Evolutionary conservation across 805 yeast species (phyloP), one percentile per base, ranked within the genome.

Genomic region (Hanseniaspora thailandica): DNA sequence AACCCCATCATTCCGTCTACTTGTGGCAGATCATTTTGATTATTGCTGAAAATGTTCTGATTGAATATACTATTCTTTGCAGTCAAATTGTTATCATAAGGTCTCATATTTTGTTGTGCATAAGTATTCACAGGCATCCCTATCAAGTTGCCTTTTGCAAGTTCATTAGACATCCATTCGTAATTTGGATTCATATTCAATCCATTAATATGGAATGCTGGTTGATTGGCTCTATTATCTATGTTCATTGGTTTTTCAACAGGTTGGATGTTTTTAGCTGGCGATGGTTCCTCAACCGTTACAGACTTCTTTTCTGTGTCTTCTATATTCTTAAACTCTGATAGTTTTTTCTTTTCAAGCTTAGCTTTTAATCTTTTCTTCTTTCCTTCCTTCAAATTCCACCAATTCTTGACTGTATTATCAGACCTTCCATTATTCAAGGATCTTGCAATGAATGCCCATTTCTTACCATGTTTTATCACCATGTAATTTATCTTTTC

Each of bases 361-460:
- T 40, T 45, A 6, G 47, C 52, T 9, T 19, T 30, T 15, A 30
- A 8, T 58, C 87, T 70, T 61, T 93, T 76, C 56, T 95, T 71
- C 56, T 94, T 73, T 64, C 85, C 86, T 13, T 94, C 90, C 8
- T 95, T 94, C 4, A 96, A 95, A 63, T 86, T 86, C 96, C 96
- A 87, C 96, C 96, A 88, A 68, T 88, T 88, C 64, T 58, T 58
- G 15, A 58, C 52, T 20, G 58, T 56, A 36, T 58, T 87, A 66
- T 87, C 96, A n/a, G 84, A 76, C 51, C 96, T 72, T 2, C 96
- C 95, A 57, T 84, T 82, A 20, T 55, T 54, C 55, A 87, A 69
- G 66, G 86, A 94, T 50, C 95, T 76, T 17, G 95, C 86, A 45
- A 87, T 88, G 62, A 86, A 95, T 0, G 96, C 96, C 96, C 96